Evolutionary conservation across 2,329 filamentous ascomycete genomes (phyloP).

Genomic region (Phyllosticta citriasiana): DNA sequence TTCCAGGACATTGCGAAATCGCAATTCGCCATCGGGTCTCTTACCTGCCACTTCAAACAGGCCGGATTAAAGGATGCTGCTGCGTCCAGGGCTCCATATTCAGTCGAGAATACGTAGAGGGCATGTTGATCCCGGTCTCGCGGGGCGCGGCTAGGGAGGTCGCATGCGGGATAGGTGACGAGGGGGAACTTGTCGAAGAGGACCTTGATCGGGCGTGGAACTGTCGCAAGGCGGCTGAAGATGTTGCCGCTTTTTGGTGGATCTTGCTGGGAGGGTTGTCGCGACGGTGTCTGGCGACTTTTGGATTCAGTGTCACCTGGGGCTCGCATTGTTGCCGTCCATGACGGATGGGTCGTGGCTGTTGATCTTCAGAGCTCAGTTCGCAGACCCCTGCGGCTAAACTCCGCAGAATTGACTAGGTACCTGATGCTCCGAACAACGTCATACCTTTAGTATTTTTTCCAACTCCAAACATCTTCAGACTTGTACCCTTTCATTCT

Average conservation of each 20-base stretch:
- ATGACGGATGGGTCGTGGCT: neutral
- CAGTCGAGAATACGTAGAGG: constrained; percentile 68
- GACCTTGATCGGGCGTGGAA: constrained; percentile 66
- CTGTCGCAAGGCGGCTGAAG: constrained; percentile 31
- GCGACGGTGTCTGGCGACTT: neutral
- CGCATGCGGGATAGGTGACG: constrained; percentile 61
- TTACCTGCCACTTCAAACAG: constrained; percentile 93
- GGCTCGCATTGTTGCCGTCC: neutral
- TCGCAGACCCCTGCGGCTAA: too few relatives aligned
- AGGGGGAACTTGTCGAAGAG: constrained; percentile 83
- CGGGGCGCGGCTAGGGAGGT: constrained; percentile 55
- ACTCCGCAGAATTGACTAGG: too few relatives aligned
- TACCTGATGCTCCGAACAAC: too few relatives aligned
- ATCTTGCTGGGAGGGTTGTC: neutral
- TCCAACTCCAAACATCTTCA: too few relatives aligned
- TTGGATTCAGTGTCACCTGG: neutral
- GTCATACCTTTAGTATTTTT: too few relatives aligned
- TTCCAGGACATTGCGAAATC: neutral
- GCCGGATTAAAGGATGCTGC: constrained; percentile 79
- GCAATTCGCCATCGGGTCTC: neutral
- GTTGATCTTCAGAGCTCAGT: neutral
- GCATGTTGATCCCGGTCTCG: constrained; percentile 40
- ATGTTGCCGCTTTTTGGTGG: neutral
- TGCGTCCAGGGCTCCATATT: constrained; percentile 50
- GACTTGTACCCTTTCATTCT: too few relatives aligned